phyloP scores from a whole-genome alignment of 345 rosid genomes.

The Linum trigynum region DNA sequence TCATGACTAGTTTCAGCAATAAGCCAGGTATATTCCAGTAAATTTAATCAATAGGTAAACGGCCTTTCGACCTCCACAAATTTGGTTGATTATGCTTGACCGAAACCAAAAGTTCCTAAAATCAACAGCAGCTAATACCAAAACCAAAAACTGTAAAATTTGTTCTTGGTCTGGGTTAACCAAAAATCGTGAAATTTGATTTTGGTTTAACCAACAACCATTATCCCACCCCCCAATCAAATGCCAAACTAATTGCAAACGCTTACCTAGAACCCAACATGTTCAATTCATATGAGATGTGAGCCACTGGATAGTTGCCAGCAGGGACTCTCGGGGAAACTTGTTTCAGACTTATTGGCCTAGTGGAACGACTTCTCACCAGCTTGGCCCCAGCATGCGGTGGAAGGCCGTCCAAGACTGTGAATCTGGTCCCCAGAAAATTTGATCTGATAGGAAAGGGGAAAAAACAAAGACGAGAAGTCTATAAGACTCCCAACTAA shows the following conservation, averaged over 20 bases:
- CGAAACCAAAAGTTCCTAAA: too few relatives aligned
- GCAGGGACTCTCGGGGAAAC: constrained; percentile 27
- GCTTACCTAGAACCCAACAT: constrained; percentile 26
- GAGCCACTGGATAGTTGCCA: constrained; percentile 24
- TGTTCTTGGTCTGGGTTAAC: too few relatives aligned
- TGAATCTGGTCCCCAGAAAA: constrained; percentile 28
- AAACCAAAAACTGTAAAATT: too few relatives aligned
- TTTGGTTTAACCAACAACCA: background rate
- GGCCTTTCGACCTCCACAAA: too few relatives aligned
- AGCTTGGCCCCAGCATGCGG: constrained; percentile 30
- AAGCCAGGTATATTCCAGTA: too few relatives aligned
- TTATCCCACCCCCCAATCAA: background rate
- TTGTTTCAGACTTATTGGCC: constrained; percentile 27
- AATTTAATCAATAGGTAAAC: too few relatives aligned
- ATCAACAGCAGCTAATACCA: too few relatives aligned
- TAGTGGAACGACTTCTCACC: constrained; percentile 23
- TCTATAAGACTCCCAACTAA: background rate
- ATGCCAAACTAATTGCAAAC: background rate
- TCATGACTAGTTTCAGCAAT: too few relatives aligned
- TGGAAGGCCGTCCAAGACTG: constrained; percentile 24
- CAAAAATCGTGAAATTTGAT: too few relatives aligned
- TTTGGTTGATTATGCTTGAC: too few relatives aligned
- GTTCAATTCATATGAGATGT: constrained; percentile 26
- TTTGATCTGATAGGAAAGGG: constrained; percentile 16
- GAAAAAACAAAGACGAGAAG: background rate